Percentiles rank a stretch among this genome's conserved stretches.
Conservation (phyloP, 768 basidiomycete genomes). For the Boletus speciosus region DNA sequence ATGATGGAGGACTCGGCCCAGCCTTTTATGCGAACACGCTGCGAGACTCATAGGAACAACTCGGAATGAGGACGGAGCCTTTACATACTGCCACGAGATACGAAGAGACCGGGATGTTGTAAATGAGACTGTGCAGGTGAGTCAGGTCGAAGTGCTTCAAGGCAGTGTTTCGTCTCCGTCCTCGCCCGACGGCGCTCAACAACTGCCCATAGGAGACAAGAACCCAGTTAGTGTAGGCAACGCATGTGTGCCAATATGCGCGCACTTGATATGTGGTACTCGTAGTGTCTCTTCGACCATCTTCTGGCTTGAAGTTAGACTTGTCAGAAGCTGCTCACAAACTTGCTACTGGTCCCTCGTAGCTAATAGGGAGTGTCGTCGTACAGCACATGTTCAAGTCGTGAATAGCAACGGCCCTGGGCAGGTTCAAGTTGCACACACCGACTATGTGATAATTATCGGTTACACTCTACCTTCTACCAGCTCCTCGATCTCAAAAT, state of each 20-base stretch:
- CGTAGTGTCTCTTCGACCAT: background rate
- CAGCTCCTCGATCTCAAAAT: too few relatives aligned
- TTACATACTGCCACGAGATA: background rate
- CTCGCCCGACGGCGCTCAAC: conserved; percentile 2
- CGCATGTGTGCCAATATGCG: background rate
- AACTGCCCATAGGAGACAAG: background rate
- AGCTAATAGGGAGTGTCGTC: too few relatives aligned
- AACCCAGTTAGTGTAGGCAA: background rate
- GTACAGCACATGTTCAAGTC: too few relatives aligned
- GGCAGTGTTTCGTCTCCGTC: conserved; percentile 1
- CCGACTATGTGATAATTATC: too few relatives aligned
- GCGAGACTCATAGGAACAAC: conserved; percentile 9
- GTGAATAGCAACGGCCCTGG: too few relatives aligned
- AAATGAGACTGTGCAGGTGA: background rate
- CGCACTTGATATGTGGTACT: background rate
- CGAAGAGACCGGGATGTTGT: background rate
- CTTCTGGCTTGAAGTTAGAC: too few relatives aligned
- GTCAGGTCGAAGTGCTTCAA: background rate
- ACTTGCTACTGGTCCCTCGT: too few relatives aligned
- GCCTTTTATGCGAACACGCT: conserved; percentile 8
- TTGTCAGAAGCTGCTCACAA: background rate
- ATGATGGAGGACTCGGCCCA: background rate
- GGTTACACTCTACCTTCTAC: too few relatives aligned
- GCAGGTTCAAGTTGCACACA: too few relatives aligned
- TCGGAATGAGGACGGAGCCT: conserved; percentile 1